Conservation (phyloP, 495 filamentous ascomycete genomes). For the Aspergillus carlsbadensis region DNA sequence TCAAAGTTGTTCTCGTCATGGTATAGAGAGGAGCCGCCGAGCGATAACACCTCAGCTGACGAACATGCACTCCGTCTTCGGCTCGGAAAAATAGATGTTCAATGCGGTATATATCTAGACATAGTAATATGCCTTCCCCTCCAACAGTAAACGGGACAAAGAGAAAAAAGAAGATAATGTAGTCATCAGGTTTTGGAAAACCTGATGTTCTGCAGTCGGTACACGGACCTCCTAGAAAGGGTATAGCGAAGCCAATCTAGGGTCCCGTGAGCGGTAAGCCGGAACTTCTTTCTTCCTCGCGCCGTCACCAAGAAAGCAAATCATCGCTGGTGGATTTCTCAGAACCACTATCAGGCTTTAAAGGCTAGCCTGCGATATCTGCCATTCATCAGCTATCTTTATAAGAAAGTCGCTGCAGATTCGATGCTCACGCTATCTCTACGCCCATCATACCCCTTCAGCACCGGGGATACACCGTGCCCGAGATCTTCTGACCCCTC, state of each 20-base stretch:
- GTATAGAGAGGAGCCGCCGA: not conserved
- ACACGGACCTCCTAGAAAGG: slow-evolving; percentile 25
- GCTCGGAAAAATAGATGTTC: not conserved
- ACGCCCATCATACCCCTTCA: slow-evolving; percentile 17
- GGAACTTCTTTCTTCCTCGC: slow-evolving; percentile 30
- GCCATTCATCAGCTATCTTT: slow-evolving; percentile 8
- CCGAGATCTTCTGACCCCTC: slow-evolving; percentile 22
- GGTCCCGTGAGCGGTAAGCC: slow-evolving; percentile 35
- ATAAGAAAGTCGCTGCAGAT: slow-evolving; percentile 13
- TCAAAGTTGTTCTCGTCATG: not conserved
- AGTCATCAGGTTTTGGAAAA: too few relatives aligned
- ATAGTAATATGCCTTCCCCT: too few relatives aligned
- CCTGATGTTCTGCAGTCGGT: not conserved
- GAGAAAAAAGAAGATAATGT: too few relatives aligned
- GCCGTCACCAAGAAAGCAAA: slow-evolving; percentile 33
- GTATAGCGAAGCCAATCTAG: slow-evolving; percentile 38
- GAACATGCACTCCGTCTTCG: not conserved
- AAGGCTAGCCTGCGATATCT: slow-evolving; percentile 12
- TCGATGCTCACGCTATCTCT: slow-evolving; percentile 26
- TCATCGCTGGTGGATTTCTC: slow-evolving; percentile 40
- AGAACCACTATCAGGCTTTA: slow-evolving; percentile 16
- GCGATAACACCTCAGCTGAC: not conserved
- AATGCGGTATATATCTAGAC: too few relatives aligned
- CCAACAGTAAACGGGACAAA: too few relatives aligned
- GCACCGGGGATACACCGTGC: slow-evolving; percentile 21